Evolutionary conservation across 2,329 filamentous ascomycete genomes (phyloP), one percentile per base, ranked within the genome.

Genomic region (Emergomyces orientalis): DNA sequence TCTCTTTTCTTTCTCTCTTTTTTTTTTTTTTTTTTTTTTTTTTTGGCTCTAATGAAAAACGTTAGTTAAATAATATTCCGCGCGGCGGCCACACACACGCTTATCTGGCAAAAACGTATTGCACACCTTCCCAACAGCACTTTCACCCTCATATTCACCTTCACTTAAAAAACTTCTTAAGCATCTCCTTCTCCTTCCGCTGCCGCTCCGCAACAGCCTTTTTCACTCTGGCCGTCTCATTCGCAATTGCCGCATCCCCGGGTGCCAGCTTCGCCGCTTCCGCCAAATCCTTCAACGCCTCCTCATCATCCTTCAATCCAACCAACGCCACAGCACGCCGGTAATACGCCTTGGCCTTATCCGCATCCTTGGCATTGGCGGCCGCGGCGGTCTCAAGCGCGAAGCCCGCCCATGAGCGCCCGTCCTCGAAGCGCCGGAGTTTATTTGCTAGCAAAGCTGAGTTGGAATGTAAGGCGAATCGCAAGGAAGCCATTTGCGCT

Each of bases 151-250:
- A 27, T 11, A 25, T 27, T 51, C 22, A 27, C 47, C 22, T 59
- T 76, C 71, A 86, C 49, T 80, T 75, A 73, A 97, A 97, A 78
- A 95, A 94, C 80, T 96, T 97, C 80, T 88, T 89, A 75, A 93
- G 96, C 6, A 88, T 88, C 69, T 89, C 90, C 84, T 92, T 95
- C 81, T 97, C 90, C 84, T 92, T 96, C 74, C 89, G 88, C 65
- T 86, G 82, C 65, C 88, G 84, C 63, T 88, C 89, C 13, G 85
- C 82, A 32, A 88, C 84, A 70, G 82, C 85, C 79, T 88, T 88
- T 84, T 92, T 96, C 60, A 94, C 86, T n/a, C 82, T 78, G 22
- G 84, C 82, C 62, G 95, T 82, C 78, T 97, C 91, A 70, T 85
- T 88, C 65, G 80, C 76, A 67, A 97, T 85, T 56, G 85, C 89